Evolutionary conservation across 2,329 filamentous ascomycete genomes (phyloP), one percentile per base, ranked within the genome.

Genomic region (Ilyonectria robusta): DNA sequence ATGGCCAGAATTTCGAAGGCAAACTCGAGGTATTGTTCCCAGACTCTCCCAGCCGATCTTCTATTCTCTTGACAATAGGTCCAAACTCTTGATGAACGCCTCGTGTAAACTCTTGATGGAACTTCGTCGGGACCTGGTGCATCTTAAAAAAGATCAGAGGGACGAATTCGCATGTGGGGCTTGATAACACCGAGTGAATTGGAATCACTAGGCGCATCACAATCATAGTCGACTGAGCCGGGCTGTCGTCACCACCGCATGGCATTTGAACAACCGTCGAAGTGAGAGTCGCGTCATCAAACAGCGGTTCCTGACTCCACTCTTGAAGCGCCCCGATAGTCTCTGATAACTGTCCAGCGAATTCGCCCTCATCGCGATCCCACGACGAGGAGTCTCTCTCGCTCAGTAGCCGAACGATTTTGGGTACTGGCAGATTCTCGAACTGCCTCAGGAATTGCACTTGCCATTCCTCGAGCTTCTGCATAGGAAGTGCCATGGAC

Each of bases 141-240:
- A 87, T 83, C 70, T 88, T 89, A 81, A 93, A 93, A 70, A 93
- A 89, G 50, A 81, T 86, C 33, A 93, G 80, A 0, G 91, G 90
- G 1, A 87, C 83, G 70, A 92, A 91, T 62, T 86, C 83, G 73
- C 88, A 87, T 31, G 84, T 84, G 1, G 85, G 81, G 23, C 85
- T 85, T 2, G 81, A 80, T 9, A 87, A 78, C 37, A 83, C 84
- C 17, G 84, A 83, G 70, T 92, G 88, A 31, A 93, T 88, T 1
- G 88, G 88, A 19, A 91, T 86, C 47, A 93, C 85, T 17, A 90
- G 80, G 51, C 86, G 86, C 76, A 93, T 88, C n/a, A 86, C 78
- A 35, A 90, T 82, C 71, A 90, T 78, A 2, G 76, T 74, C 13
- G 70, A 63, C 50, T 71, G 65, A 7, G 26, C 75, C n/a, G 64